Evolutionary conservation across 2,329 filamentous ascomycete genomes (phyloP), one percentile per base, ranked within the genome.

Genomic region (Diaporthe citriasiana): DNA sequence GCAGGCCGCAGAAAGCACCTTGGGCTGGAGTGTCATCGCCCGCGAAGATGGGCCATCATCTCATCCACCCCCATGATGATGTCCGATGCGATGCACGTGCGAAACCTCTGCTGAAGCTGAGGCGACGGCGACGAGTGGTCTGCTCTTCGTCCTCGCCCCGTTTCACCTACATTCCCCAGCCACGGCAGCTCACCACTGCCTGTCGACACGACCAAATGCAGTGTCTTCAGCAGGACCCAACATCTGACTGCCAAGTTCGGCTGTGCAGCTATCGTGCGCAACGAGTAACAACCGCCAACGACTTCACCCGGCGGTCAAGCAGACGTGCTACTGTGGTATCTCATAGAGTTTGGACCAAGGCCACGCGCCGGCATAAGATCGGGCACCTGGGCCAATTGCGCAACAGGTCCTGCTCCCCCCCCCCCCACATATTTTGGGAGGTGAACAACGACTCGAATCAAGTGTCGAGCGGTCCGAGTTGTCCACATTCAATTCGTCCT

Each of bases 91-190:
- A 53, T 53, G 63, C 47, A 68, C 47, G 30, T 53, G 47, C 47
- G 63, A 68, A 68, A 53, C 47, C 47, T 35, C 63, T 68, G 33
- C 45, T 68, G 63, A 68, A 53, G 63, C 63, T 51, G 45, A 40
- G 63, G 63, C 45, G 45, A 66, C 30, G 63, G 45, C 47, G 47
- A 53, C 47, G 47, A 40, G 45, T 40, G 63, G n/a, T 35, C 47
- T 51, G 22, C 30, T 66, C 63, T 8, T 40, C 22, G 19, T 66
- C 15, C 22, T 68, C 33, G 33, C 47, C 63, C 63, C 47, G 47
- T 68, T 68, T 68, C 63, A 68, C 47, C n/a, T 68, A 53, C 63
- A 68, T 53, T 27, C 63, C 33, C 63, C 47, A 68, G 63, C 33
- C 47, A 51, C 33, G n/a, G 63, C 40, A 40, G 47, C 33, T 68